Evolutionary conservation across 371 early-diverging fungal genomes (phyloP).

Genomic region (Batrachochytrium dendrobatidis): DNA sequence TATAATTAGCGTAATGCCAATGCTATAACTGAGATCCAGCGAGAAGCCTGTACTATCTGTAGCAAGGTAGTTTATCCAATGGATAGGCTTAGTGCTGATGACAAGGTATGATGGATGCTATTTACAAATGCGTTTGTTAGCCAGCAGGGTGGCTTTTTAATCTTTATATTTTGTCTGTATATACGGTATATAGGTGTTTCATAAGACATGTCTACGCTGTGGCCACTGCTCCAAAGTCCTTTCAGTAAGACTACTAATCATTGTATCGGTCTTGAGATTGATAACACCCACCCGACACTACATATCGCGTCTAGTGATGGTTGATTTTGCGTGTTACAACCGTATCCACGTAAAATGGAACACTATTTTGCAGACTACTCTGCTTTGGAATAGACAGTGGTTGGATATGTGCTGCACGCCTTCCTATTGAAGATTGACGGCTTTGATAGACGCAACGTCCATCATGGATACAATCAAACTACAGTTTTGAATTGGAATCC

Average conservation of each 20-base stretch:
- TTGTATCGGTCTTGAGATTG: too few relatives aligned
- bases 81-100: constrained; percentile 34
- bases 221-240: constrained; percentile 27
- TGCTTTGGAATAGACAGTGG: too few relatives aligned
- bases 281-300: too few relatives aligned
- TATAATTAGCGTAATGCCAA: too few relatives aligned
- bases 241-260: neutral
- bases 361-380: neutral
- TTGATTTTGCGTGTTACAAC: too few relatives aligned
- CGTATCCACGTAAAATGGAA: neutral
- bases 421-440: neutral
- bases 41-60: constrained; percentile 1
- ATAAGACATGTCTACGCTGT: constrained; percentile 41
- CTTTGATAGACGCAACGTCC: neutral
- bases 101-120: constrained; percentile 7
- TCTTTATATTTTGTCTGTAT: neutral
- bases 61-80: constrained; percentile 29
- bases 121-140: neutral
- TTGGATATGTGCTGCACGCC: neutral
- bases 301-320: too few relatives aligned
- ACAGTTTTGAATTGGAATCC: too few relatives aligned
- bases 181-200: constrained; percentile 20
- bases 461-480: too few relatives aligned
- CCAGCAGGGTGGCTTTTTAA: neutral
- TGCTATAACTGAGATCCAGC: too few relatives aligned